phyloP scores from a whole-genome alignment of 169 alveolate species.

The Miamiensis avidus region DNA sequence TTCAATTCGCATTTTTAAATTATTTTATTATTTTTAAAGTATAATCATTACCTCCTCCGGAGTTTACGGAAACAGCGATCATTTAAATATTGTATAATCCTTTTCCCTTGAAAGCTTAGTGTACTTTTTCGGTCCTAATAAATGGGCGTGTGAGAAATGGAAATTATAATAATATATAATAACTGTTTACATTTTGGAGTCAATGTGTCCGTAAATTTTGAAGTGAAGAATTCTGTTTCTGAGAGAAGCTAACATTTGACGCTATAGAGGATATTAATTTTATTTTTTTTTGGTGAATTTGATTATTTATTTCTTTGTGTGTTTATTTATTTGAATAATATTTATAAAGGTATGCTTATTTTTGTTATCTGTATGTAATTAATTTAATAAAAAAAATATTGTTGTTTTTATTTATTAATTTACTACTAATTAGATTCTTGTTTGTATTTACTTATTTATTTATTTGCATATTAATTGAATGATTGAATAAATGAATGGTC shows the following conservation, averaged over 20 bases:
- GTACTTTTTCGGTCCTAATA: slow-evolving; percentile 17
- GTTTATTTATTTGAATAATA: too few species aligned
- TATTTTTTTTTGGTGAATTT: too few species aligned
- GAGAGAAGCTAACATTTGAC: not conserved
- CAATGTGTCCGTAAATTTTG: slow-evolving; percentile 6
- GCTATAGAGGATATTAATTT: too few species aligned
- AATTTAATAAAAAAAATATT: too few species aligned
- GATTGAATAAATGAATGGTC: too few species aligned
- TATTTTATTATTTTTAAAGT: not conserved
- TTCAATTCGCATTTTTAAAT: not conserved
- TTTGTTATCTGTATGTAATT: too few species aligned
- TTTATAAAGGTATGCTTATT: too few species aligned
- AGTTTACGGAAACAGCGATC: slow-evolving; percentile 25
- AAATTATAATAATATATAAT: not conserved
- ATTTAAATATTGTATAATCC: slow-evolving; percentile 11
- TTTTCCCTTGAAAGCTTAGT: slow-evolving; percentile 4
- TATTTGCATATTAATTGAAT: too few species aligned
- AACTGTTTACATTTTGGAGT: not conserved
- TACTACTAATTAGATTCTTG: too few species aligned
- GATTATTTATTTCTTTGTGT: too few species aligned
- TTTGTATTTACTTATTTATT: too few species aligned
- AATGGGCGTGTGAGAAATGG: not conserved
- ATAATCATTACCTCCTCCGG: slow-evolving; percentile 15
- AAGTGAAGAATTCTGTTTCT: slow-evolving; percentile 21
- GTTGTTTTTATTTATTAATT: too few species aligned